These are phyloP conservation scores for Xerocomellus amylosporus DNA, from an alignment of 768 basidiomycete species.

Conservation along the genomic window DNA sequence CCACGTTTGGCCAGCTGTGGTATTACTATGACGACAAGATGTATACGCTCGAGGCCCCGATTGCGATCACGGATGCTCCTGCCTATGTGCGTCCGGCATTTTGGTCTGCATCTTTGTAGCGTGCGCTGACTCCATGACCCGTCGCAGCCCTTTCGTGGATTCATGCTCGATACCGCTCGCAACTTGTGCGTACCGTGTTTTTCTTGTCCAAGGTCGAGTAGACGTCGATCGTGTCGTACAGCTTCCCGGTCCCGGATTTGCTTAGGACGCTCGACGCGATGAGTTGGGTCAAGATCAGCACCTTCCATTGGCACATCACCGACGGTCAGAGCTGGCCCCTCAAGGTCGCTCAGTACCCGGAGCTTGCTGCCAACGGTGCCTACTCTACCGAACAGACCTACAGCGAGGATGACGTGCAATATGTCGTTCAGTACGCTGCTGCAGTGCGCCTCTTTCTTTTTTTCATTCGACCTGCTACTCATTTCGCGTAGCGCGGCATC, in stretches of 20 bases:
- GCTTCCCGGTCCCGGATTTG: conserved; percentile 40
- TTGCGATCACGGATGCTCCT: conserved; percentile 44
- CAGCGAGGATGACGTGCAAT: conserved; percentile 49
- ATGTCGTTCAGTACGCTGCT: conserved; percentile 66
- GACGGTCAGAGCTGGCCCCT: conserved; percentile 84
- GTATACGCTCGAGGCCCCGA: conserved; percentile 41
- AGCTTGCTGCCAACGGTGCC: conserved; percentile 61
- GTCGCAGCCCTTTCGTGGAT: conserved; percentile 37
- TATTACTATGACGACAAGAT: conserved; percentile 35
- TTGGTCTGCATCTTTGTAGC: neutral
- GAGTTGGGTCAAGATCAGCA: conserved; percentile 58
- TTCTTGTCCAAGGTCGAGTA: neutral
- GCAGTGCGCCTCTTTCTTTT: conserved; percentile 45
- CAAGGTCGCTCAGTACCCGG: conserved; percentile 55
- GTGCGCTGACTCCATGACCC: conserved; percentile 1
- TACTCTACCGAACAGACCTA: conserved; percentile 60
- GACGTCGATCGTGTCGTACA: conserved; percentile 4
- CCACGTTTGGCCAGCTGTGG: conserved; percentile 56
- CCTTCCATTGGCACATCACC: conserved; percentile 82
- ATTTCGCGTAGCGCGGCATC: conserved; percentile 56
- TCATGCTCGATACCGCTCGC: conserved; percentile 46
- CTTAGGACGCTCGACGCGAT: conserved; percentile 50
- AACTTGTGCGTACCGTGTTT: conserved; percentile 34
- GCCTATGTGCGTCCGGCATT: conserved; percentile 36
- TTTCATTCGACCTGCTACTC: neutral